Conservation (phyloP, 139 green algal species). For the Volvox reticuliferus region DNA sequence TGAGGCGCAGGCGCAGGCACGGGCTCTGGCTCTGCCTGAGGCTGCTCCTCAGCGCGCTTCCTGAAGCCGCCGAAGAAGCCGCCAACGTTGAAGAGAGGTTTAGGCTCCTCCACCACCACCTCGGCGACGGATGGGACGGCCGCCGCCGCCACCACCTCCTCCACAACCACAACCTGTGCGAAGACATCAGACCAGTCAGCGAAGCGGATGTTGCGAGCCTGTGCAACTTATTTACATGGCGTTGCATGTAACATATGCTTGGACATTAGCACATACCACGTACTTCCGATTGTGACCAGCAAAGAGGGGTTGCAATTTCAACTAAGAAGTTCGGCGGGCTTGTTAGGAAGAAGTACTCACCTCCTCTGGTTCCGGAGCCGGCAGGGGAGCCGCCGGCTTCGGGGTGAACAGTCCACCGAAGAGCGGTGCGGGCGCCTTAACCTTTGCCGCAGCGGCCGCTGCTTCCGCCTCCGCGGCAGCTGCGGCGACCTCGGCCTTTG, state of each 20-base stretch:
- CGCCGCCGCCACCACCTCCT: neutral
- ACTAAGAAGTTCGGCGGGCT: no score
- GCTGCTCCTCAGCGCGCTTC: neutral
- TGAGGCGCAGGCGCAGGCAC: neutral
- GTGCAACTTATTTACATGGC: no score
- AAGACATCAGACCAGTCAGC: no score
- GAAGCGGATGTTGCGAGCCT: no score
- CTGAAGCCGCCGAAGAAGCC: conserved; percentile 12
- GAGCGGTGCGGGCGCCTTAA: neutral
- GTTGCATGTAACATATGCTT: no score
- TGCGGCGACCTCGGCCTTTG: conserved; percentile 13
- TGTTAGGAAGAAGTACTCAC: neutral
- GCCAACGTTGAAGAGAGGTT: conserved; percentile 13
- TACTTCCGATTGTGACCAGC: no score
- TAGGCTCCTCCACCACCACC: conserved; percentile 19
- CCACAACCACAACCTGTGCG: neutral
- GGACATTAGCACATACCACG: no score
- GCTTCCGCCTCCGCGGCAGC: neutral
- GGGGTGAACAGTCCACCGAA: conserved; percentile 39
- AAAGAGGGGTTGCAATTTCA: no score
- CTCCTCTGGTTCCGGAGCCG: neutral
- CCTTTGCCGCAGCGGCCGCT: neutral
- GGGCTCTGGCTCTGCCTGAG: neutral
- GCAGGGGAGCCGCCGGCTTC: neutral
- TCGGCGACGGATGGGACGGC: neutral